Evolutionary conservation across 495 filamentous ascomycete genomes (phyloP).

Genomic region (Pseudomonodictys pantanalensis): DNA sequence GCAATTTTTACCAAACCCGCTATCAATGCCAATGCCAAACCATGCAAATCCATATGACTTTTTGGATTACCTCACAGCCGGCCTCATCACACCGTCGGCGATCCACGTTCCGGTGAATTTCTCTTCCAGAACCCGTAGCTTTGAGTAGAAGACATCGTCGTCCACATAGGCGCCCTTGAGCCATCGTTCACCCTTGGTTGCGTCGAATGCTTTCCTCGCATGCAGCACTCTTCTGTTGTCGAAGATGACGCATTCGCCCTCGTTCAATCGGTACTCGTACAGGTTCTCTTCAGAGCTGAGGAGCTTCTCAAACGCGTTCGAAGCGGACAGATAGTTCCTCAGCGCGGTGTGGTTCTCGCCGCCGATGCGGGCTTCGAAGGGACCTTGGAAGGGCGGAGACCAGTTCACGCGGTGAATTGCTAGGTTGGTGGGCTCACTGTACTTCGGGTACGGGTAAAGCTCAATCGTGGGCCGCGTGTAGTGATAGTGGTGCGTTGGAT

Average conservation of each 20-base stretch:
- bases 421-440: slow-evolving; percentile 29
- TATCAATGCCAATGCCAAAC: too few species aligned
- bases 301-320: slow-evolving; percentile 45
- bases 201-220: slow-evolving; percentile 69
- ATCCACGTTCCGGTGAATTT: slow-evolving; percentile 28
- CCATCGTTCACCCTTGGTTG: slow-evolving; percentile 63
- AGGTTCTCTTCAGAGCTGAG: slow-evolving; percentile 51
- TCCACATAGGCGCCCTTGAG: slow-evolving; percentile 82
- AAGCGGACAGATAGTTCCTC: slow-evolving; percentile 38
- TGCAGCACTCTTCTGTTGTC: slow-evolving; percentile 78
- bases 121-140: slow-evolving; percentile 45
- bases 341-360: slow-evolving; percentile 26
- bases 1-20: too few species aligned
- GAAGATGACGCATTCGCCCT: slow-evolving; percentile 83
- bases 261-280: slow-evolving; percentile 68
- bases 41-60: not conserved
- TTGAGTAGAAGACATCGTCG: slow-evolving; percentile 60
- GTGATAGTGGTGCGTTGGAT: slow-evolving; percentile 61
- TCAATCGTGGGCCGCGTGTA: slow-evolving; percentile 55
- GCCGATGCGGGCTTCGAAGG: slow-evolving; percentile 37
- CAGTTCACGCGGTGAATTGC: slow-evolving; percentile 54
- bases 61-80: slow-evolving; percentile 1
- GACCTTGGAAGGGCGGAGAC: slow-evolving; percentile 67
- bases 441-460: slow-evolving; percentile 31
- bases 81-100: slow-evolving; percentile 24